Percentiles rank a stretch among this genome's conserved stretches.
Evolutionary conservation across 306 rosid species (phyloP).

Genomic region (Oemleria cerasiformis): DNA sequence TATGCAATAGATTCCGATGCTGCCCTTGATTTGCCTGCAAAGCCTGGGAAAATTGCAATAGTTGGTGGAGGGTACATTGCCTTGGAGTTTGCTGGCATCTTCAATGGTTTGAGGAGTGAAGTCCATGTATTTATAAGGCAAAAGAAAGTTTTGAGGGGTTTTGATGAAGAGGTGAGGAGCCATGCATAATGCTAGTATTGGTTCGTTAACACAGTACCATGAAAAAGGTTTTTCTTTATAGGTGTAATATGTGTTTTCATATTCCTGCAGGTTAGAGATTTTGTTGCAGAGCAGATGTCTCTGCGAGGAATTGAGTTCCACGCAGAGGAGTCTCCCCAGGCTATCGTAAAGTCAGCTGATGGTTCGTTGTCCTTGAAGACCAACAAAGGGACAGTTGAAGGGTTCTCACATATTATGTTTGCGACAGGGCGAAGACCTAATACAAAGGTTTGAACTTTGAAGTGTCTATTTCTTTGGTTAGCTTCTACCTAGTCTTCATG

Average conservation of each 20-base stretch:
- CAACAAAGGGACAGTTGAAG: constrained; percentile 72
- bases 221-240: constrained; percentile 1
- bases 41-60: constrained; percentile 87
- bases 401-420: constrained; percentile 92
- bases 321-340: constrained; percentile 79
- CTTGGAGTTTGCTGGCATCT: constrained; percentile 95
- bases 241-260: constrained; percentile 27
- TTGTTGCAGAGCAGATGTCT: constrained; percentile 79
- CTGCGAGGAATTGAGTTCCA: constrained; percentile 84
- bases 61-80: constrained; percentile 99
- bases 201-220: constrained; percentile 1
- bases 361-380: constrained; percentile 89
- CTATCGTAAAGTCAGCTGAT: constrained; percentile 66
- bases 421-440: constrained; percentile 96
- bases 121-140: constrained; percentile 91
- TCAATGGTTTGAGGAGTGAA: constrained; percentile 66
- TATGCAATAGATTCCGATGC: constrained; percentile 91
- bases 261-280: constrained; percentile 76
- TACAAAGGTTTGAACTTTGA: constrained; percentile 58
- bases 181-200: constrained; percentile 10
- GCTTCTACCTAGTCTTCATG: background rate
- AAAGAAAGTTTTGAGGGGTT: constrained; percentile 86
- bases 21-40: constrained; percentile 90
- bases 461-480: background rate
- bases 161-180: constrained; percentile 86